Base-by-base conservation (phyloP, 257 asterid genomes). In the Solanum paucissectum region DNA sequence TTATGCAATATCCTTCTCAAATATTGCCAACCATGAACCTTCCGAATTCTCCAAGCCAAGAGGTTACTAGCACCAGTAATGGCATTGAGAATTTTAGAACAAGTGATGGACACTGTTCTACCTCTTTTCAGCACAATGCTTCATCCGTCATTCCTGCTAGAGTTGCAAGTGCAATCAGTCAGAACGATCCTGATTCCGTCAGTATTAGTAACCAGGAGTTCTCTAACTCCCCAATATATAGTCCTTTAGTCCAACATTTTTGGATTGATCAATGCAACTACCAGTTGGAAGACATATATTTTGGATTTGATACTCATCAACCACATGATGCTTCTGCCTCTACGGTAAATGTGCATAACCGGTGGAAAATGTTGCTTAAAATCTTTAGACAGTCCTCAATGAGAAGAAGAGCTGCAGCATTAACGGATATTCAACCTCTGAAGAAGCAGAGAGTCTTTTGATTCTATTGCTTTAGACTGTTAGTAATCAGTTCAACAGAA, bases 401-500 rank as follows among this genome's bases (percentile, higher is more conserved):
- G 16, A 68, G 85, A 74, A 86, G 79, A 83, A 40, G 68, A 18
- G 58, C 34, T 73, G n/a, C 40, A 71, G 69, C 87, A 49, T 58
- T 46, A 33, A 74, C 18, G 42, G 86, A 87, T 60, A 74, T n/a
- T 64, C 91, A 72, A 36, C 83, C 86, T 12, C 87, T 7, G 58
- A 90, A 88, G 76, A 88, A 60, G 86, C 83, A 20, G 83, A 90
- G 86, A 72, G 33, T 62, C 62, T 7, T 76, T 12, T 85, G 69
- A 87, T 83, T 84, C 77, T 37, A 10, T 36, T 27, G 34, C 12
- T 66, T 62, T 66, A 36, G 37, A 7, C 75, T 40, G 49, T 37
- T 1, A 5, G 37, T 84, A 0, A n/a, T 11, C 18, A 18, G 87
- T 46, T 81, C 11, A 38, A 49, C 20, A 1, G 2, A 2, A 18